Conservation (phyloP, 257 asterid genomes). For the Rehmannia glutinosa region DNA sequence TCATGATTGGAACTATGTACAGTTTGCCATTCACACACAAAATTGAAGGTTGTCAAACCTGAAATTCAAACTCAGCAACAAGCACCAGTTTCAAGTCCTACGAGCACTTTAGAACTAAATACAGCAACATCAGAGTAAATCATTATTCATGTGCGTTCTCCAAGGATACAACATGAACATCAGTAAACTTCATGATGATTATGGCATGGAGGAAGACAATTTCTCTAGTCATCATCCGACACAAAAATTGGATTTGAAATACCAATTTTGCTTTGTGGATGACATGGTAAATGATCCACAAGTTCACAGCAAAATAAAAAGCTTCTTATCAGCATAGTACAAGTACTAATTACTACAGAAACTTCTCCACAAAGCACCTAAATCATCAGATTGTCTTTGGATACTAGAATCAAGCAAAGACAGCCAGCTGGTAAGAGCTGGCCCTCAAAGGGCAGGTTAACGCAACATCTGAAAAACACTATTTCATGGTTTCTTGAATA, state of each 20-base stretch:
- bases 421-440: no score
- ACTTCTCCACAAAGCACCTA: not conserved
- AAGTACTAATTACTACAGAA: not conserved
- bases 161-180: conserved; percentile 6
- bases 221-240: conserved; percentile 24
- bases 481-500: no score
- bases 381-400: no score
- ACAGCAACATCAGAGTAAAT: not conserved
- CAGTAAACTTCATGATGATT: conserved; percentile 12
- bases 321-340: not conserved
- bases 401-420: no score
- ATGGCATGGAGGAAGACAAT: conserved; percentile 10
- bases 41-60: no score
- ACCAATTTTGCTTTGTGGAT: conserved; percentile 24
- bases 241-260: conserved; percentile 9
- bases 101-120: not conserved
- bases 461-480: no score
- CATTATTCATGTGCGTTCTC: conserved; percentile 1
- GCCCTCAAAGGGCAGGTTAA: no score
- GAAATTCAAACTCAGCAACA: not conserved
- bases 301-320: not conserved
- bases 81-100: not conserved
- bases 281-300: not conserved
- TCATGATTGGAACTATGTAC: no score
- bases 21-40: no score